phyloP scores from a whole-genome alignment of 805 yeast genomes.

The Saccharomycopsis selenospora region DNA sequence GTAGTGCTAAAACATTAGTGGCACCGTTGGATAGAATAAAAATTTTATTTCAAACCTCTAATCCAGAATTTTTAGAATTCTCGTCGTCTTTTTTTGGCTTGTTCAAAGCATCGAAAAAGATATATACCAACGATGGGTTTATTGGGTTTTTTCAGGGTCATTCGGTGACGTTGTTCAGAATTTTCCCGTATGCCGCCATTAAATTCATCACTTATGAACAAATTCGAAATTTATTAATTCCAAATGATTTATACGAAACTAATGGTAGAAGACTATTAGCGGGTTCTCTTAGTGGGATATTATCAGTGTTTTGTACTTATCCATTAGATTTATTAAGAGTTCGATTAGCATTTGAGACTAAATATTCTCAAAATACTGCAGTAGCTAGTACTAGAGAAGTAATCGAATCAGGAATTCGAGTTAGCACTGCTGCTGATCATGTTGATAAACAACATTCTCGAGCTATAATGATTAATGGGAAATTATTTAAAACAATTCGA shows the following conservation, averaged over 20 bases:
- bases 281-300: conserved; percentile 85
- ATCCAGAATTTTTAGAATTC: conserved; percentile 76
- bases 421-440: background rate
- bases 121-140: conserved; percentile 62
- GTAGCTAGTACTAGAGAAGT: background rate
- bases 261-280: conserved; percentile 73
- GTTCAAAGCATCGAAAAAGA: conserved; percentile 60
- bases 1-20: conserved; percentile 89
- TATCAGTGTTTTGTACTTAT: conserved; percentile 81
- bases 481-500: conserved; percentile 24
- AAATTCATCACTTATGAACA: conserved; percentile 97
- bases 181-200: conserved; percentile 95
- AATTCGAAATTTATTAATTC: conserved; percentile 71
- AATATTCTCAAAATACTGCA: conserved; percentile 20
- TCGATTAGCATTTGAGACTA: conserved; percentile 83
- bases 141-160: conserved; percentile 91
- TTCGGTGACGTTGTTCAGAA: conserved; percentile 82
- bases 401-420: background rate
- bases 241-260: conserved; percentile 67
- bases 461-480: conserved; percentile 20
- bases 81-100: conserved; percentile 78
- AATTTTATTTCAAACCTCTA: conserved; percentile 89
- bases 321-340: conserved; percentile 90
- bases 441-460: background rate
- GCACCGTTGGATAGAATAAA: conserved; percentile 96